phyloP scores from a whole-genome alignment of 2,329 filamentous ascomycete genomes.

The Fusarium solani-melongenae region DNA sequence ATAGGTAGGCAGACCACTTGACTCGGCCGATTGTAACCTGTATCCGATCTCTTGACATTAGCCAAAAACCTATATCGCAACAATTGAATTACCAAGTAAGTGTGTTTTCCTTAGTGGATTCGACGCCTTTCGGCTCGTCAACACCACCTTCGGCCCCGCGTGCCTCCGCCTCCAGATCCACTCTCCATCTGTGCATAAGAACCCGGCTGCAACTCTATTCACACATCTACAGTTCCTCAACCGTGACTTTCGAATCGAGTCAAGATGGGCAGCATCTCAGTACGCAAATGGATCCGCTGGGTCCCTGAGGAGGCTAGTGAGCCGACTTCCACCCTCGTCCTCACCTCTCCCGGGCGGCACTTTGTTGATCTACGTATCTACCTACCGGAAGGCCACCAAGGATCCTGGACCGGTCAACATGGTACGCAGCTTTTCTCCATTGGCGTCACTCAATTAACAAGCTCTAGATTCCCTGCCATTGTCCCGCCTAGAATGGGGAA shows the following conservation, averaged over 20 bases:
- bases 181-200: neutral
- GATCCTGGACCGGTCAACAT: slow-evolving; percentile 30
- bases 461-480: slow-evolving; percentile 33
- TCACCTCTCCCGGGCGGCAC: slow-evolving; percentile 66
- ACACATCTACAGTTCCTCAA: neutral
- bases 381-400: slow-evolving; percentile 37
- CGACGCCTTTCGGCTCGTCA: neutral
- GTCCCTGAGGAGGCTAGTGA: slow-evolving; percentile 63
- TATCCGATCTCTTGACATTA: neutral
- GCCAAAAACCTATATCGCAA: neutral
- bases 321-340: slow-evolving; percentile 72
- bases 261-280: slow-evolving; percentile 63
- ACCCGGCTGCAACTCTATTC: neutral
- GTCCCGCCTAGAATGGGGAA: slow-evolving; percentile 71
- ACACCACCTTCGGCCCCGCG: neutral
- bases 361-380: slow-evolving; percentile 73
- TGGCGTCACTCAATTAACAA: neutral
- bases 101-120: neutral
- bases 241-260: neutral
- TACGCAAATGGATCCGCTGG: slow-evolving; percentile 70
- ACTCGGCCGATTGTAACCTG: neutral
- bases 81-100: neutral
- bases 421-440: slow-evolving; percentile 5
- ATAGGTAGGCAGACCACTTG: neutral
- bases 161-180: neutral